phyloP scores from a whole-genome alignment of 164 flowering plant genomes.

The Cinnamomum micranthum region DNA sequence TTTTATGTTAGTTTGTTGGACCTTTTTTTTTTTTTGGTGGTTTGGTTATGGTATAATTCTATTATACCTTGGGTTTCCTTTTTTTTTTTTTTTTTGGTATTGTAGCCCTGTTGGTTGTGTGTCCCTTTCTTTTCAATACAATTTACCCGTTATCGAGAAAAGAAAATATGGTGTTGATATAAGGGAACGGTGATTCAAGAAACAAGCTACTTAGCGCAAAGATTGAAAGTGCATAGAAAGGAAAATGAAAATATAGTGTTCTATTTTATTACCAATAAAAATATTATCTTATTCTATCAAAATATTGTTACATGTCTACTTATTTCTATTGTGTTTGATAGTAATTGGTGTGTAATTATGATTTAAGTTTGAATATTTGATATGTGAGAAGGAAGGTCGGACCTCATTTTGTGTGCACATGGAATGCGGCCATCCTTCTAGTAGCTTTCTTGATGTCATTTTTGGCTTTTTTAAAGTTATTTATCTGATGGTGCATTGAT shows the following conservation, averaged over 20 bases:
- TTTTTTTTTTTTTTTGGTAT: no score
- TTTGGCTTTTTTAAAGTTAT: not conserved
- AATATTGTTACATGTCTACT: not conserved
- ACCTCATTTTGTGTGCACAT: not conserved
- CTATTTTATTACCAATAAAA: no score
- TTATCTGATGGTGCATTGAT: not conserved
- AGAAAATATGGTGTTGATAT: no score
- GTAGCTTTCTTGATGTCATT: constrained; percentile 1
- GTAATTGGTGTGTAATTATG: not conserved
- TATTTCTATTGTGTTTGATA: not conserved
- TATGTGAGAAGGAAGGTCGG: not conserved
- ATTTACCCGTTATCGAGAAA: no score
- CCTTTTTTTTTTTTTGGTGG: no score
- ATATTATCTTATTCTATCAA: not conserved
- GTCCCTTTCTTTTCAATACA: no score
- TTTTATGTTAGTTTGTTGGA: no score
- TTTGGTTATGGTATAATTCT: no score
- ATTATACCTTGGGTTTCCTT: no score
- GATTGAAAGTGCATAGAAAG: not conserved
- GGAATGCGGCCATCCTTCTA: not conserved
- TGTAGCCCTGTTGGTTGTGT: no score
- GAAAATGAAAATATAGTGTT: not conserved
- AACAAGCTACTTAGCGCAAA: no score
- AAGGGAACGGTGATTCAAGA: no score
- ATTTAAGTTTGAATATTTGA: not conserved